Base-by-base conservation (phyloP, 305 asterid genomes). In the Lippia alba region DNA sequence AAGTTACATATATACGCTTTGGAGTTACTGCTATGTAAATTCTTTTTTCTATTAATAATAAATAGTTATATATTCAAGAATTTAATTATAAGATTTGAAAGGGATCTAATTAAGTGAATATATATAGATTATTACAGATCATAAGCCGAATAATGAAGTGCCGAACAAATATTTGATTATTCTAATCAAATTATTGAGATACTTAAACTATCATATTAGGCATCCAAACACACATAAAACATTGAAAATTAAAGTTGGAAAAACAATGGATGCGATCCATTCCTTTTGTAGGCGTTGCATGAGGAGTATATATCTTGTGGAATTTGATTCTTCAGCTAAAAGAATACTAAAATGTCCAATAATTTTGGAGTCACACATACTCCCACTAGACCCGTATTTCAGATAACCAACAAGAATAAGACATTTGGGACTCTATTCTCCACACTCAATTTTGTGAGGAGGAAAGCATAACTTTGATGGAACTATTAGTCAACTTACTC, bases 331-430 rank as follows among this genome's bases (percentile, higher is more conserved):
- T 68, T 1, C 19, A 15, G 48, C 11, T 2, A 46, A 30, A 46
- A 59, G 33, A 5, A 44, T 24, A 30, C 19, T 10, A 46, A 57
- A 69, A 46, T 48, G 61, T 36, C 41, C 19, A 58, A 12, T 16
- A 17, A 60, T 48, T 59, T 46, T 63, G 74, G 53, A 70, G 61
- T 60, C 51, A 24, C 60, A 36, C 61, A 70, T n/a, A 70, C 48
- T 49, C 60, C 67, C 67, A 68, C 48, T 32, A 68, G 19, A 39
- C 16, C 14, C 14, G 8, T 58, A 41, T 55, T 68, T 68, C 17
- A 10, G 6, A 39, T n/a, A n/a, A n/a, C 5, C 50, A 61, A 61
- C 53, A 15, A 4, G 51, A 40, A 58, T 34, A 6, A 54, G 59
- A 16, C 17, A 32, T 57, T 40, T 58, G 67, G 60, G 41, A 58